Percentiles rank a stretch among this genome's conserved stretches.
These are phyloP conservation scores for Epichloe gansuensis DNA, from an alignment of 2,329 filamentous ascomycete species.

Conservation along the genomic window DNA sequence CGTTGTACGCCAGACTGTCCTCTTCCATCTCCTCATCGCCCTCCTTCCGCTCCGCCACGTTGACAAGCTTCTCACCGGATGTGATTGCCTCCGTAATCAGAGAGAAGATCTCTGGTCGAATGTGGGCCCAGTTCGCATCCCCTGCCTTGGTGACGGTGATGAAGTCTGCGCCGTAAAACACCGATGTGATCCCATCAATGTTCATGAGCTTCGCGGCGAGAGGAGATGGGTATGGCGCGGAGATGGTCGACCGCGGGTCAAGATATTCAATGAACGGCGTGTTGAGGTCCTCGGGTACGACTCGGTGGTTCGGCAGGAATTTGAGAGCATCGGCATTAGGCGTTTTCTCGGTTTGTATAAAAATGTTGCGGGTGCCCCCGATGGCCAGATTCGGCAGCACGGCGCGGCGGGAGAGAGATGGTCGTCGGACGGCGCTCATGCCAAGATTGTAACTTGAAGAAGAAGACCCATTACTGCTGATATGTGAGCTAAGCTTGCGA, in stretches of 20 bases:
- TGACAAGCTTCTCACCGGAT: constrained; percentile 71
- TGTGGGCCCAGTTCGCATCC: constrained; percentile 83
- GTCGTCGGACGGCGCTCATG: constrained; percentile 7
- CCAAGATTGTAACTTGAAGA: background rate
- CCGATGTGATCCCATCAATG: constrained; percentile 84
- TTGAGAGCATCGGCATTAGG: constrained; percentile 95
- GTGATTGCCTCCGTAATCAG: constrained; percentile 89
- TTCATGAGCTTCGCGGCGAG: constrained; percentile 84
- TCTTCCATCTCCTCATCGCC: constrained; percentile 33
- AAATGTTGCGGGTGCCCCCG: constrained; percentile 58
- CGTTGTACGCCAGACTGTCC: constrained; percentile 71
- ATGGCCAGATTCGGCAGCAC: constrained; percentile 5
- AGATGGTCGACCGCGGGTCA: constrained; percentile 73
- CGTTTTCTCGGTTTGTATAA: constrained; percentile 93
- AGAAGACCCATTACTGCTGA: background rate
- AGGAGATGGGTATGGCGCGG: constrained; percentile 80
- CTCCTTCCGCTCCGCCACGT: constrained; percentile 49
- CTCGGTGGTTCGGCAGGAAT: constrained; percentile 81
- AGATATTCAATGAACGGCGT: constrained; percentile 86
- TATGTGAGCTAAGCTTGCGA: constrained; percentile 18
- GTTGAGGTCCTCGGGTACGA: constrained; percentile 63
- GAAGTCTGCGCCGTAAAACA: constrained; percentile 92
- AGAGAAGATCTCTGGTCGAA: constrained; percentile 90
- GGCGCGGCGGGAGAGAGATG: constrained; percentile 6
- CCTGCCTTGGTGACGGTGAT: constrained; percentile 90